Percentiles rank a stretch among this genome's conserved stretches.
These are phyloP conservation scores for Fusarium sp. DNA, from an alignment of 2,329 filamentous ascomycete species.

Conservation along the genomic window DNA sequence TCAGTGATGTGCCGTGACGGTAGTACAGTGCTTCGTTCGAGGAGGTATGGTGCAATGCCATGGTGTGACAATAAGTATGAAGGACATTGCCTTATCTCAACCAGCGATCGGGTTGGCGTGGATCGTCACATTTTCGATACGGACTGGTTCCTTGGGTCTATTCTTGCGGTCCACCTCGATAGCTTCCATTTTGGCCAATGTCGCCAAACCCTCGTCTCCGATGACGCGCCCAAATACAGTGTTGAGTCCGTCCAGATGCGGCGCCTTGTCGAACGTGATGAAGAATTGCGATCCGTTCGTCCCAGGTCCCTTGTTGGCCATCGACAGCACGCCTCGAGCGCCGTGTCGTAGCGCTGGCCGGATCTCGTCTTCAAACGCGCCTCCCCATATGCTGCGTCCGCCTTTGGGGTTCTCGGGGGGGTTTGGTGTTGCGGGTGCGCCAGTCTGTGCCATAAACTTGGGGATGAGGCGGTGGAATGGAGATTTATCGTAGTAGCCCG, in stretches of 20 bases:
- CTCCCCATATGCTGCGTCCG: slow-evolving; percentile 78
- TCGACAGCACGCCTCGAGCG: slow-evolving; percentile 75
- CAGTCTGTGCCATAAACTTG: slow-evolving; percentile 83
- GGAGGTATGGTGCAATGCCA: neutral
- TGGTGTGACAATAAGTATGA: neutral
- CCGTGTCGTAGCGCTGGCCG: slow-evolving; percentile 75
- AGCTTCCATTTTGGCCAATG: slow-evolving; percentile 76
- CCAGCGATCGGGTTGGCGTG: slow-evolving; percentile 83
- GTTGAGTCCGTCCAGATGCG: slow-evolving; percentile 85
- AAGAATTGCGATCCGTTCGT: slow-evolving; percentile 87
- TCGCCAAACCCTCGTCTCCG: slow-evolving; percentile 70
- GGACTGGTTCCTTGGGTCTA: slow-evolving; percentile 72
- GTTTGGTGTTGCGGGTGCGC: slow-evolving; percentile 66
- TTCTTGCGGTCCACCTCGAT: slow-evolving; percentile 82
- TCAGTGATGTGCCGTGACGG: neutral
- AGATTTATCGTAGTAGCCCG: slow-evolving; percentile 77
- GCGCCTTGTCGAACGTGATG: slow-evolving; percentile 78
- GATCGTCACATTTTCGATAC: slow-evolving; percentile 75
- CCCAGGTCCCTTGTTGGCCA: slow-evolving; percentile 80
- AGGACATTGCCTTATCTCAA: slow-evolving; percentile 46
- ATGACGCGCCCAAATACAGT: slow-evolving; percentile 83
- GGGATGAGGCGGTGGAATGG: slow-evolving; percentile 85
- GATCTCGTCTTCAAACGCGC: slow-evolving; percentile 83
- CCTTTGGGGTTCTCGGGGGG: slow-evolving; percentile 70
- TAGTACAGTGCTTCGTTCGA: neutral